Percentiles rank a stretch among this genome's conserved stretches.
phyloP scores from a whole-genome alignment of 768 basidiomycete species.

The Russula compacta region DNA sequence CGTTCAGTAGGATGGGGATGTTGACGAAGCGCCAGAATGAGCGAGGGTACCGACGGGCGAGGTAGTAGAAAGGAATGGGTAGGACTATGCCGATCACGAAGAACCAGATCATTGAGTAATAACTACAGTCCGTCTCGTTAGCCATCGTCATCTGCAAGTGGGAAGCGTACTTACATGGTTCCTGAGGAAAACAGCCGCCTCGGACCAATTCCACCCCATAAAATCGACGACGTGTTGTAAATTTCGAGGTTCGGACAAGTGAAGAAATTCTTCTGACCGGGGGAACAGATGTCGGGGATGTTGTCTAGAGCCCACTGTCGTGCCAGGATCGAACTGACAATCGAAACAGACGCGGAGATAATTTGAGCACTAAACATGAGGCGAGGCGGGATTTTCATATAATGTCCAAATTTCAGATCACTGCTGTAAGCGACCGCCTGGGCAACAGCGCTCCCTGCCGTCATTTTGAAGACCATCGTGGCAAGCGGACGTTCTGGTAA shows the following conservation, averaged over 20 bases:
- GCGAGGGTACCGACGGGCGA: constrained; percentile 69
- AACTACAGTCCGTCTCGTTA: constrained; percentile 28
- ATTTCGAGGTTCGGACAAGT: constrained; percentile 57
- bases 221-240: constrained; percentile 62
- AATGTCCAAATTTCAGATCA: constrained; percentile 80
- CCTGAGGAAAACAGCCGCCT: constrained; percentile 56
- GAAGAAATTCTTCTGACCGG: constrained; percentile 52
- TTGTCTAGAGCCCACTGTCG: constrained; percentile 69
- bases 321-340: constrained; percentile 51
- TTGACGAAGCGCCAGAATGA: constrained; percentile 82
- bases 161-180: constrained; percentile 34
- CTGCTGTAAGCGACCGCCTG: constrained; percentile 63
- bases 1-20: constrained; percentile 75
- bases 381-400: constrained; percentile 84
- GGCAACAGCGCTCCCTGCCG: constrained; percentile 46
- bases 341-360: constrained; percentile 46
- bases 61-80: constrained; percentile 77
- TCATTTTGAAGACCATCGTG: constrained; percentile 71
- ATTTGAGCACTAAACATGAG: constrained; percentile 67
- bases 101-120: constrained; percentile 57
- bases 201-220: constrained; percentile 82
- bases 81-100: constrained; percentile 68
- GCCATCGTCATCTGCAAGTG: not conserved
- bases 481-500: constrained; percentile 75
- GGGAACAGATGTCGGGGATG: constrained; percentile 63